Base-by-base conservation (phyloP, 176 grass and related monocot genomes). In the Carex cristatella region DNA sequence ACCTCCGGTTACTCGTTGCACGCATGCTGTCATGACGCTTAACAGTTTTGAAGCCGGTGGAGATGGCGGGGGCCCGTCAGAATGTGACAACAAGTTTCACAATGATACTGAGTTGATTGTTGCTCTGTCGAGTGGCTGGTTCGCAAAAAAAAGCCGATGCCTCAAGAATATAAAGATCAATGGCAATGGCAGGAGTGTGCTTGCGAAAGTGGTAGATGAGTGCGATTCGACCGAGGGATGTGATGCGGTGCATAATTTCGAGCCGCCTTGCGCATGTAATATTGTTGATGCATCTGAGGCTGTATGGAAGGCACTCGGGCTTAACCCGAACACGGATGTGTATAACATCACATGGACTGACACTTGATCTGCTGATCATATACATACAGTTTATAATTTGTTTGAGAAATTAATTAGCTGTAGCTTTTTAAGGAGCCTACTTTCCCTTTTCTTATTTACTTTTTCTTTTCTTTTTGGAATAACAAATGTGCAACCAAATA, bases 141-240 rank as follows among this genome's bases (percentile, higher is more conserved):
- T 90, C 60, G 86, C 87, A 55, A 85, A 87, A 84, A 81, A 80
- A 28, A 32, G 19, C 31, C 89, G 88, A 15, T 93, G 91, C 38
- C 69, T 83, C 73, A 79, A 85, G 80, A 62, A 23, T 69, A 64
- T 90, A 77, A 81, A 65, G 23, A 61, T 93, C 73, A 55, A 40
- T n/a, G 88, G 58, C 1, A 82, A 93, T 77, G 91, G 88, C 0
- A 57, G 62, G 42, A 86, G 74, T 28, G 88, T 87, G 71, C 35
- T 88, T 10, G 88, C 91, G 61, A 90, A 87, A 89, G 91, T 90
- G 48, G 88, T 93, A 16, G 91, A 93, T 84, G 88, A 93, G 86
- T 93, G 91, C 10, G 91, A 93, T 67, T 90, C 91, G 6, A 84
- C 75, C 18, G 46, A 84, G 19, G 88, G 87, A 11, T 92, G 88